These are phyloP conservation scores for Flaveria sonorensis DNA, from an alignment of 129 eudicot species.

Conservation along the genomic window DNA sequence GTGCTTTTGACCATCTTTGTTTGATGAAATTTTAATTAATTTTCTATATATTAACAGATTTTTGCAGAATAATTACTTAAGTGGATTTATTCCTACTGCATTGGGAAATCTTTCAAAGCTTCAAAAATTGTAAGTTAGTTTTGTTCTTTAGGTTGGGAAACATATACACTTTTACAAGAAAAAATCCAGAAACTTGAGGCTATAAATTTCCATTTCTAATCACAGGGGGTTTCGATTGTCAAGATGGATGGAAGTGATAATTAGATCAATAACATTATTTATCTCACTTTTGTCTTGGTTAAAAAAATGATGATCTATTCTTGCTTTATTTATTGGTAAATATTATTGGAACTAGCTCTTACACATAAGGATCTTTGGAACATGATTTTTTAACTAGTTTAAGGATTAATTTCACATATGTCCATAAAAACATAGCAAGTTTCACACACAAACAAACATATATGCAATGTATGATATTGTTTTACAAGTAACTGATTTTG, in stretches of 20 bases:
- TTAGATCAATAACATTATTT: background rate
- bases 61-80: slow-evolving; percentile 87
- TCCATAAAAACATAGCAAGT: background rate
- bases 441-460: background rate
- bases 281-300: no score
- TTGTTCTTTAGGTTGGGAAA: slow-evolving; percentile 12
- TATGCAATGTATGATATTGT: background rate
- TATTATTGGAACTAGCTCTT: background rate
- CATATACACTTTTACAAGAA: background rate
- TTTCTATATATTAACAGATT: slow-evolving; percentile 47
- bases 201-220: slow-evolving; percentile 3
- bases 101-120: slow-evolving; percentile 77
- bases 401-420: background rate
- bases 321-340: no score
- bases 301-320: no score
- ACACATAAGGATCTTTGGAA: slow-evolving; percentile 5
- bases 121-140: slow-evolving; percentile 60
- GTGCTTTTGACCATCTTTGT: slow-evolving; percentile 15
- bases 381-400: background rate
- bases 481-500: background rate
- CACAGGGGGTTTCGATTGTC: slow-evolving; percentile 6
- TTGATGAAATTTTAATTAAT: background rate
- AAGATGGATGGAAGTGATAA: slow-evolving; percentile 3
- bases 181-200: slow-evolving; percentile 7
- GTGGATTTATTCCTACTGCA: slow-evolving; percentile 81